Percentiles rank a stretch among this genome's conserved stretches.
These are phyloP conservation scores for Ensete glaucum DNA, from an alignment of 176 grass and related monocot species.

Conservation along the genomic window DNA sequence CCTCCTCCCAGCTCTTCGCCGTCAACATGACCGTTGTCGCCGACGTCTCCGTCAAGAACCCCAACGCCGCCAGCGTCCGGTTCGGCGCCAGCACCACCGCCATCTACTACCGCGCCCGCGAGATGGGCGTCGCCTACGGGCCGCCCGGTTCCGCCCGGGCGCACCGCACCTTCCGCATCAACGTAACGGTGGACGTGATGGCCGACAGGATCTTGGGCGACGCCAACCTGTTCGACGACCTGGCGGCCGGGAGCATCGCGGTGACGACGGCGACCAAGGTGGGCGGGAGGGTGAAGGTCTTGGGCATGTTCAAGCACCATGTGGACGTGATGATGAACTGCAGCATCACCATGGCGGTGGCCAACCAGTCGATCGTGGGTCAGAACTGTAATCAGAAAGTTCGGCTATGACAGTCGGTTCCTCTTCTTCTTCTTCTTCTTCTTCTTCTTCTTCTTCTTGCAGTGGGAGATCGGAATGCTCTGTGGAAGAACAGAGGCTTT, in stretches of 20 bases:
- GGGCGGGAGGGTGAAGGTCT: background rate
- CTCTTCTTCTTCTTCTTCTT: background rate
- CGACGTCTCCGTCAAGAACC: constrained; percentile 68
- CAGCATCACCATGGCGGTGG: constrained; percentile 2
- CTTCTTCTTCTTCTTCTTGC: too few species aligned
- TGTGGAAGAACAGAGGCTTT: too few species aligned
- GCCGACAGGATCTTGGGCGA: background rate
- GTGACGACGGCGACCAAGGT: constrained; percentile 6
- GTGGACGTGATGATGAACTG: constrained; percentile 13
- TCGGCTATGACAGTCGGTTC: background rate
- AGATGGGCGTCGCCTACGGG: constrained; percentile 28
- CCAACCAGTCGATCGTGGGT: background rate
- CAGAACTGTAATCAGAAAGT: background rate
- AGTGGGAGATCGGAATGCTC: too few species aligned
- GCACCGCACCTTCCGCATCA: background rate
- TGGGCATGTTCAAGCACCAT: background rate
- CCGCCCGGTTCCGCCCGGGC: background rate
- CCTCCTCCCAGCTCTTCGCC: background rate
- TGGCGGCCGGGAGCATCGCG: background rate
- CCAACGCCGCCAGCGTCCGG: constrained; percentile 51
- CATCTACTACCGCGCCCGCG: constrained; percentile 44
- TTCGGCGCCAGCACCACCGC: constrained; percentile 39
- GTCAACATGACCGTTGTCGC: constrained; percentile 36
- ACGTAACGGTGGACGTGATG: constrained; percentile 6
- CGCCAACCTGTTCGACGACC: background rate